A percentile compares a stretch with the other conserved stretches of the same genome.
Evolutionary conservation across 2,329 filamentous ascomycete genomes (phyloP).

Genomic region (Orbilia javanica): DNA sequence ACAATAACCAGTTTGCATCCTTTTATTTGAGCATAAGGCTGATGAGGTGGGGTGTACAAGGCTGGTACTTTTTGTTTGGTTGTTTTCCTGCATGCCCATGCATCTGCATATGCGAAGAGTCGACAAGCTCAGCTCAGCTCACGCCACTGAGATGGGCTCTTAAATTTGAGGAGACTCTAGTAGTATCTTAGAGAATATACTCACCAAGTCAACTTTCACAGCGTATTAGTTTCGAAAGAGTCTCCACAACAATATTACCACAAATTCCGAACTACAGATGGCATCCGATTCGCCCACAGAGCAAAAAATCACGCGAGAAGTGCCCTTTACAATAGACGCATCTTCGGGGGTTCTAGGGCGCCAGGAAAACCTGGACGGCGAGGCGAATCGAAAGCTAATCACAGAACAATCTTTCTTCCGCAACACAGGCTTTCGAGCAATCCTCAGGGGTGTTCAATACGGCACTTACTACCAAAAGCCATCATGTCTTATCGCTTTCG

Average conservation of each 20-base stretch:
- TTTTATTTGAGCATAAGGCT: no score
- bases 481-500: slow-evolving; percentile 2
- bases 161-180: not conserved
- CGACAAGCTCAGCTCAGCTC: no score
- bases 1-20: no score
- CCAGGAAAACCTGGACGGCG: not conserved
- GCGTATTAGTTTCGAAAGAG: no score
- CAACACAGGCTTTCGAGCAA: slow-evolving; percentile 2
- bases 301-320: not conserved
- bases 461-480: slow-evolving; percentile 10
- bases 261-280: not conserved
- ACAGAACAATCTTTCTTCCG: not conserved
- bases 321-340: not conserved
- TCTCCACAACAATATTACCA: no score
- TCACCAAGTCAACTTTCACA: no score
- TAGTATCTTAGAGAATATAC: no score
- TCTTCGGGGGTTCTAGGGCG: slow-evolving; percentile 1
- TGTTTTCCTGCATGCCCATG: no score
- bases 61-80: no score
- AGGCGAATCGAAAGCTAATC: not conserved
- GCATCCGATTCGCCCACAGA: not conserved
- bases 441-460: slow-evolving; percentile 3
- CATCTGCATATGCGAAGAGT: no score
- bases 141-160: no score
- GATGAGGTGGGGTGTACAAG: no score